Base-by-base conservation (phyloP, 2,329 filamentous ascomycete species). In the Colletotrichum sp. region DNA sequence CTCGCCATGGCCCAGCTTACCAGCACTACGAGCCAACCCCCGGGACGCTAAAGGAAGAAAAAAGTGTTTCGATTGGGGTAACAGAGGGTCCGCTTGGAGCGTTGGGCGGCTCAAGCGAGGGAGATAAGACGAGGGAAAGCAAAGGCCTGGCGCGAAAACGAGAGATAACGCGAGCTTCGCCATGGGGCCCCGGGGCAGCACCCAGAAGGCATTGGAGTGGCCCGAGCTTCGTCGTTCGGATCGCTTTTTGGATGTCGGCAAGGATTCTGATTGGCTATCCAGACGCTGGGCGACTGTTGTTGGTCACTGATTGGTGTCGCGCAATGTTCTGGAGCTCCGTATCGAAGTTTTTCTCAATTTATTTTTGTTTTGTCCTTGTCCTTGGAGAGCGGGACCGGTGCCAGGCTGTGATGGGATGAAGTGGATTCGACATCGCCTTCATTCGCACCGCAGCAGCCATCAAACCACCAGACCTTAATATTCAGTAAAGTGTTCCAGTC, bases 21-120 rank as follows among this genome's bases (percentile, higher is more conserved):
- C 55, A 58, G 55, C 55, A 16, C 55, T 28, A n/a, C 21, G 52
- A 26, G 43, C 32, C 28, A 67, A 21, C 21, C 13, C 26, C 18
- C 16, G 52, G 30, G 16, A 30, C 18, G n/a, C 16, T 3, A 57
- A 48, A 24, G 43, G 16, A 32, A 34, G n/a, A 21, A 61, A 61
- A 69, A 52, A 28, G 65, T 61, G 72, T 71, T 74, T 74, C 72
- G 60, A 74, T 74, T 58, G 72, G 72, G 72, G 72, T 66, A 71
- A 71, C 26, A 75, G 68, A 72, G 68, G 72, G 60, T 28, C 68
- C 58, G 72, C 67, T 38, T 21, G 48, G 72, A 48, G n/a, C 28
- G 36, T 74, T 67, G 15, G 15, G 63, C 36, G 72, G 72, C 72
- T 75, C 28, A 67, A 61, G 61, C 48, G 66, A 48, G 7, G 8